These are phyloP conservation scores for Blastobotrys peoriensis DNA, from an alignment of 805 yeast species.

Conservation along the genomic window DNA sequence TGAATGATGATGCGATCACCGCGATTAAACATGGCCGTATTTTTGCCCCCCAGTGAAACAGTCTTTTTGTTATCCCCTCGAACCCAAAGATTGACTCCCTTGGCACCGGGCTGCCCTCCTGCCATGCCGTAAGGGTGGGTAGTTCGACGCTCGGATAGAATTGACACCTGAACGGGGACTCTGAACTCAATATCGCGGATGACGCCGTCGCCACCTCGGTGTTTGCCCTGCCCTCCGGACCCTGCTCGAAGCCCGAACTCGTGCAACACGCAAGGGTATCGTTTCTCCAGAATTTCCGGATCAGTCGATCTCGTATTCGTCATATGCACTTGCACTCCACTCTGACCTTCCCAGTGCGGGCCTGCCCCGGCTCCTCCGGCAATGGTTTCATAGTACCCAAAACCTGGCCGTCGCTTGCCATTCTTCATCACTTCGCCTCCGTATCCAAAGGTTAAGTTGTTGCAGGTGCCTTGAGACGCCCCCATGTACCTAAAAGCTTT, in stretches of 20 bases:
- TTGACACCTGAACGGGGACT: conserved; percentile 65
- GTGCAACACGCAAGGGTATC: conserved; percentile 76
- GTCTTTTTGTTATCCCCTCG: conserved; percentile 29
- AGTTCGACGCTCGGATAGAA: conserved; percentile 79
- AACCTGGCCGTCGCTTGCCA: conserved; percentile 49
- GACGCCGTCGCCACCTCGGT: conserved; percentile 80
- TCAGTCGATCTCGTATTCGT: conserved; percentile 92
- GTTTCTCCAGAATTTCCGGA: conserved; percentile 78
- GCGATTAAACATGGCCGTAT: conserved; percentile 46
- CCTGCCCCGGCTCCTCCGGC: conserved; percentile 97
- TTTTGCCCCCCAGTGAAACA: conserved; percentile 59
- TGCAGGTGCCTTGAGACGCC: conserved; percentile 94
- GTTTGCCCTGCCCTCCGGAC: conserved; percentile 77
- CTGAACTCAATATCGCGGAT: conserved; percentile 79
- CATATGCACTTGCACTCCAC: conserved; percentile 92
- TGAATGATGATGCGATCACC: conserved; percentile 64
- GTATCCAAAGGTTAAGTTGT: conserved; percentile 86
- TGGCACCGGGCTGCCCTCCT: conserved; percentile 72
- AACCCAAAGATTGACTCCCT: conserved; percentile 57
- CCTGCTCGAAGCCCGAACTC: conserved; percentile 63
- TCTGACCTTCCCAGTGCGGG: conserved; percentile 74
- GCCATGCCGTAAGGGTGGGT: conserved; percentile 78
- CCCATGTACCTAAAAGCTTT: conserved; percentile 87
- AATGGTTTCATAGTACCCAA: conserved; percentile 90
- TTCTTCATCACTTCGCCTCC: conserved; percentile 45